Conservation (phyloP, 2,329 filamentous ascomycete species). For the Aspergillus pseudotamarii region DNA sequence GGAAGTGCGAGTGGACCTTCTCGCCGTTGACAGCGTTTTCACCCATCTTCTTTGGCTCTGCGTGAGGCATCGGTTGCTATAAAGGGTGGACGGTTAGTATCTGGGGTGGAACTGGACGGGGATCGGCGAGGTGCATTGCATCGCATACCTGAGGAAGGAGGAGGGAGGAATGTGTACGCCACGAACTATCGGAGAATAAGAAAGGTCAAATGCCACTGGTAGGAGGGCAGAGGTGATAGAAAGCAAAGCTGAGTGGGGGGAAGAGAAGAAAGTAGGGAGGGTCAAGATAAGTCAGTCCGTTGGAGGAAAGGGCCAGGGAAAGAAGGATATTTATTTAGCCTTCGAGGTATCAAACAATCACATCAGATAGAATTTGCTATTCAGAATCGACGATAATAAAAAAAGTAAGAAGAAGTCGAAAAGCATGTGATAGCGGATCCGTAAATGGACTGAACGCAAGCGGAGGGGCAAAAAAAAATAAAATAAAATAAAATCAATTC, state of each 20-base stretch:
- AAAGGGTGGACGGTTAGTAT: conserved; percentile 2
- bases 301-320: too few relatives aligned
- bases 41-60: conserved; percentile 49
- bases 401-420: conserved; percentile 3
- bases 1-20: conserved; percentile 51
- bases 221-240: background rate
- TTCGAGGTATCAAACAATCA: too few relatives aligned
- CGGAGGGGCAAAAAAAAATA: conserved; percentile 3
- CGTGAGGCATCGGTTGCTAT: conserved; percentile 50
- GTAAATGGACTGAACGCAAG: background rate
- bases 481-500: too few relatives aligned
- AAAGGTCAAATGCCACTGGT: background rate
- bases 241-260: background rate
- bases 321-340: too few relatives aligned
- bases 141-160: background rate
- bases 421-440: conserved; percentile 28
- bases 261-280: too few relatives aligned
- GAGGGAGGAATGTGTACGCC: background rate
- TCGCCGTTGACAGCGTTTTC: conserved; percentile 55
- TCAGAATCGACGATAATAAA: background rate
- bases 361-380: too few relatives aligned
- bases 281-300: too few relatives aligned
- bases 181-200: background rate
- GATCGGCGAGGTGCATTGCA: background rate
- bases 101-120: background rate